Evolutionary conservation across 2,329 filamentous ascomycete genomes (phyloP).

Genomic region (Ophiostoma piceae): DNA sequence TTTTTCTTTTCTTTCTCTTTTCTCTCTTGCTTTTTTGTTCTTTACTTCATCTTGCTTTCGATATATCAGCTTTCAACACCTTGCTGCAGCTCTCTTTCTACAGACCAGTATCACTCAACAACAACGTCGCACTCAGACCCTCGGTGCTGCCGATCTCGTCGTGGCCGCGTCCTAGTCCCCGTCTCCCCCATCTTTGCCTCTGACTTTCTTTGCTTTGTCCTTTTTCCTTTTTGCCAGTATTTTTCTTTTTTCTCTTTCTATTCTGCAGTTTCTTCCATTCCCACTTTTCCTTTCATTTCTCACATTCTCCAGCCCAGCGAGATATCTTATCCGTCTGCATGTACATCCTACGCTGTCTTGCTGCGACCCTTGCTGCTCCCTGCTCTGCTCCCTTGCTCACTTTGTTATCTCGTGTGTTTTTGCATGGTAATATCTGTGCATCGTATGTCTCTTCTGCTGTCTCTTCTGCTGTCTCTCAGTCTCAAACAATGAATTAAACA

Average conservation of each 20-base stretch:
- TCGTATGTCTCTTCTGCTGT: neutral
- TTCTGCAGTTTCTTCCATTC: neutral
- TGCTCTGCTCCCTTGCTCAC: neutral
- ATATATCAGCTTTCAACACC: too few relatives aligned
- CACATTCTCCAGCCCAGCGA: neutral
- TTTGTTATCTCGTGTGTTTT: neutral
- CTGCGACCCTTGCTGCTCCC: neutral
- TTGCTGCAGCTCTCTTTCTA: too few relatives aligned
- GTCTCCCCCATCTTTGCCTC: neutral
- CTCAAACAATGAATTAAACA: too few relatives aligned
- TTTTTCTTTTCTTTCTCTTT: too few relatives aligned
- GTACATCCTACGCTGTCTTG: neutral
- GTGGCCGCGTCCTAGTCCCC: conserved; percentile 12
- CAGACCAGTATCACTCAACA: too few relatives aligned
- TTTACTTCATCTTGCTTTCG: too few relatives aligned
- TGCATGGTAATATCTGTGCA: too few relatives aligned
- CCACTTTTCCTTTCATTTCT: neutral
- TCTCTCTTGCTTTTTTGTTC: too few relatives aligned
- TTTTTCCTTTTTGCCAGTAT: neutral
- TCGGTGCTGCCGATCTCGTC: conserved; percentile 7
- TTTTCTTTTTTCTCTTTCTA: neutral
- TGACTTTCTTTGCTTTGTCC: neutral
- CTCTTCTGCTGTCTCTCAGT: neutral
- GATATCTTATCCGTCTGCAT: neutral
- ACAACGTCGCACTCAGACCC: neutral